Conservation (phyloP, 805 yeast genomes). For the Metschnikowia santaceciliae region DNA sequence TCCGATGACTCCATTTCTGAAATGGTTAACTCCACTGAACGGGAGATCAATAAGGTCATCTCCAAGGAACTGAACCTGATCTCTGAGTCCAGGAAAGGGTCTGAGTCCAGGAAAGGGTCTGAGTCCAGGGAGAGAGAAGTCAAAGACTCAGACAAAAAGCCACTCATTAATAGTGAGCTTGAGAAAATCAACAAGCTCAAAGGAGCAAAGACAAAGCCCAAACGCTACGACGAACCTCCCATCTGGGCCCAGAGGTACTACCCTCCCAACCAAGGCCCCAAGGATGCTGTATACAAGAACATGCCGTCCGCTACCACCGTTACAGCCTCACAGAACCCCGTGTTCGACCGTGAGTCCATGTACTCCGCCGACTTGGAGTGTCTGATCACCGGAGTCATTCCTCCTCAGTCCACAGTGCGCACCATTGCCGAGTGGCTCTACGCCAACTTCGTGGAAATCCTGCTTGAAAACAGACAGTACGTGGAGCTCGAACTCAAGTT, state of each 20-base stretch:
- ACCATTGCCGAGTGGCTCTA: slow-evolving; percentile 86
- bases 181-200: slow-evolving; percentile 21
- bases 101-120: background rate
- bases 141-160: background rate
- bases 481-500: slow-evolving; percentile 74
- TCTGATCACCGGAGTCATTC: slow-evolving; percentile 70
- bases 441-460: slow-evolving; percentile 68
- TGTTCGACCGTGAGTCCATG: slow-evolving; percentile 30
- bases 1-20: slow-evolving; percentile 11
- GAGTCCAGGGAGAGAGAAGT: no score
- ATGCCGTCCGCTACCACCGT: slow-evolving; percentile 4
- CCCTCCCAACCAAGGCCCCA: slow-evolving; percentile 14
- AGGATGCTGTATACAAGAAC: background rate
- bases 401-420: slow-evolving; percentile 76
- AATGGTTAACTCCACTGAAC: slow-evolving; percentile 6
- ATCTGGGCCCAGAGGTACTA: slow-evolving; percentile 79
- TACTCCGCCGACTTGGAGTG: slow-evolving; percentile 39
- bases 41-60: slow-evolving; percentile 7
- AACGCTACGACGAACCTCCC: slow-evolving; percentile 62
- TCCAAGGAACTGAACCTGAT: background rate
- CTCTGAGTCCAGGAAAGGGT: background rate
- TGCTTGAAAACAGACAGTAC: slow-evolving; percentile 46
- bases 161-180: slow-evolving; percentile 21
- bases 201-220: slow-evolving; percentile 45
- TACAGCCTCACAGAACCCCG: slow-evolving; percentile 15